Conservation (phyloP, 2,329 filamentous ascomycete genomes). For the Cladophialophora psammophila region DNA sequence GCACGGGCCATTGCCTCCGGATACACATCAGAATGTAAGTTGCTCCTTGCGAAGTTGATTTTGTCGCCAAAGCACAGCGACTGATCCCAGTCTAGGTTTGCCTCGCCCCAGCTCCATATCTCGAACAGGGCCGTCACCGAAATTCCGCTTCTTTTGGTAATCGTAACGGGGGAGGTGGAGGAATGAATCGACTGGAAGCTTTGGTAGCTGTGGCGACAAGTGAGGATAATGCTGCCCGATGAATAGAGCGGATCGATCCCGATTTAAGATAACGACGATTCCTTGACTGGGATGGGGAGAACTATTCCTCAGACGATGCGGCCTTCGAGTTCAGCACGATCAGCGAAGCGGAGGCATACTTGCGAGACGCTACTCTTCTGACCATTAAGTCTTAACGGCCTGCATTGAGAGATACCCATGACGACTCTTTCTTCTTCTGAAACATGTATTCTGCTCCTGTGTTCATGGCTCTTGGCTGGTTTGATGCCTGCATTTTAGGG, state of each 20-base stretch:
- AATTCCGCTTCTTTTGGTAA: conserved; percentile 31
- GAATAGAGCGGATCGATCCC: conserved; percentile 3
- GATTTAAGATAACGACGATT: conserved; percentile 10
- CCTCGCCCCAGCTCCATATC: conserved; percentile 35
- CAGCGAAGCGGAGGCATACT: conserved; percentile 21
- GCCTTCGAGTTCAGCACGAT: conserved; percentile 20
- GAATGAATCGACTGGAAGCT: conserved; percentile 58
- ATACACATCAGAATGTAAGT: conserved; percentile 53
- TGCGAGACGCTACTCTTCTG: conserved; percentile 34
- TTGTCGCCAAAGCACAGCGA: conserved; percentile 40
- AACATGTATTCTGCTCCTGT: conserved; percentile 28
- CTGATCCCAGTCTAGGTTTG: conserved; percentile 41
- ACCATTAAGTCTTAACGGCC: conserved; percentile 32
- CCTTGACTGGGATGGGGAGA: conserved; percentile 10
- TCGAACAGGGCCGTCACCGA: conserved; percentile 24
- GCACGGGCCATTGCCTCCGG: conserved; percentile 46
- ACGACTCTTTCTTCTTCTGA: conserved; percentile 24
- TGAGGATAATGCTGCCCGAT: conserved; percentile 48
- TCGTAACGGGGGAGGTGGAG: conserved; percentile 43
- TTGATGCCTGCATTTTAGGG: conserved; percentile 23
- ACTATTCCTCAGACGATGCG: not conserved
- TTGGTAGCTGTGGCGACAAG: conserved; percentile 60
- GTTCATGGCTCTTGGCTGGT: conserved; percentile 24
- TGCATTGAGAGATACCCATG: conserved; percentile 37
- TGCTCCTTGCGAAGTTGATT: not conserved